These are phyloP conservation scores for Leccinum angustisporum DNA, from an alignment of 1,284 basidiomycete species.

Conservation along the genomic window DNA sequence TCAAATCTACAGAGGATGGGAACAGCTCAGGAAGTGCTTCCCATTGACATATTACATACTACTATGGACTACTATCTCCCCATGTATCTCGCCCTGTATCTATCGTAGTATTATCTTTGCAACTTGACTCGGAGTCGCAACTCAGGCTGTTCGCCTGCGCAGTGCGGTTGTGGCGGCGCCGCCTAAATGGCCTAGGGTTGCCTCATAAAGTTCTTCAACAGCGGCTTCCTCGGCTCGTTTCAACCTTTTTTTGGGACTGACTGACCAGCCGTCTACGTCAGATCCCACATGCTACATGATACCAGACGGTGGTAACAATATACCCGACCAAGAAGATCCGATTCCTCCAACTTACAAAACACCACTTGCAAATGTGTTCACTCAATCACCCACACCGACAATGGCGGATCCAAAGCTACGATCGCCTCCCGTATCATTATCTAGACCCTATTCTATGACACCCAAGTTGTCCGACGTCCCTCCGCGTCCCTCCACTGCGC, in stretches of 20 bases:
- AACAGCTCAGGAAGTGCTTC: constrained; percentile 29
- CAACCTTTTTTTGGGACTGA: constrained; percentile 4
- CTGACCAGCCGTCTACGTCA: not conserved
- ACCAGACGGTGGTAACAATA: constrained; percentile 19
- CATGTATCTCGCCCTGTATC: constrained; percentile 19
- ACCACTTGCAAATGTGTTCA: constrained; percentile 23
- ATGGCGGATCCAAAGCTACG: constrained; percentile 10
- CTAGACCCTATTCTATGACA: constrained; percentile 12
- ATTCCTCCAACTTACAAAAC: constrained; percentile 8
- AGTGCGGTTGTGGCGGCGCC: constrained; percentile 13
- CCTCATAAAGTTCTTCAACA: not conserved
- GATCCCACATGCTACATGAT: constrained; percentile 35
- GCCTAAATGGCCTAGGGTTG: not conserved
- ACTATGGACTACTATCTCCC: constrained; percentile 15
- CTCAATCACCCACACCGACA: constrained; percentile 17
- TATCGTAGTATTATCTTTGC: constrained; percentile 11
- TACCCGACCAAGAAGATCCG: constrained; percentile 14
- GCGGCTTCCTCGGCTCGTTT: not conserved
- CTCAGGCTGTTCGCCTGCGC: not conserved
- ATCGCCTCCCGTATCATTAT: constrained; percentile 6
- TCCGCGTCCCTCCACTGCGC: constrained; percentile 33
- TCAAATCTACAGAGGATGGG: constrained; percentile 37
- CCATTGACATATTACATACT: constrained; percentile 15
- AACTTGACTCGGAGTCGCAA: not conserved
- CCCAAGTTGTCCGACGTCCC: constrained; percentile 18